phyloP scores from a whole-genome alignment of 140 eudicot species.

The Erigeron philadelphicus region DNA sequence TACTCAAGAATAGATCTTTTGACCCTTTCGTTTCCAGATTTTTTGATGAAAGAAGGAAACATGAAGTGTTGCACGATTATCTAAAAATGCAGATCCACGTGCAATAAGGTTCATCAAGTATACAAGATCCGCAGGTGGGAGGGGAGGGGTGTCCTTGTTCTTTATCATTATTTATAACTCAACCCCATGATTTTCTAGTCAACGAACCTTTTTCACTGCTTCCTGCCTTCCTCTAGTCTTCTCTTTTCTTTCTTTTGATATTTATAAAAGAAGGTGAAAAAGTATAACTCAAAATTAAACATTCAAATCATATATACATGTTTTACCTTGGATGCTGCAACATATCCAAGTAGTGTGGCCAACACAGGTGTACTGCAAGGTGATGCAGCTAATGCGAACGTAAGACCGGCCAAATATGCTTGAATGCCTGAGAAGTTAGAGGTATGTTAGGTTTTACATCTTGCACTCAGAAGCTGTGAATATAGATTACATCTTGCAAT shows the following conservation, averaged over 20 bases:
- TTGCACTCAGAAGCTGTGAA: not conserved
- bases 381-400: slow-evolving; percentile 97
- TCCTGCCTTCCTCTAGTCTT: not conserved
- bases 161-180: too few relatives aligned
- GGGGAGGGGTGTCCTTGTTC: too few relatives aligned
- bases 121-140: too few relatives aligned
- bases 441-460: slow-evolving; percentile 3
- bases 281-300: too few relatives aligned
- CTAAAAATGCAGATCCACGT: too few relatives aligned
- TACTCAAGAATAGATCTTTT: too few relatives aligned
- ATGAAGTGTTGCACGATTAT: not conserved
- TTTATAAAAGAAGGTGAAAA: too few relatives aligned
- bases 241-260: not conserved
- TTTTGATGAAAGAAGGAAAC: not conserved
- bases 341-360: slow-evolving; percentile 89
- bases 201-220: not conserved
- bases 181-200: too few relatives aligned
- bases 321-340: slow-evolving; percentile 84
- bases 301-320: slow-evolving; percentile 5
- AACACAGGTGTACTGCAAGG: slow-evolving; percentile 99
- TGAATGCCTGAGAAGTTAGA: slow-evolving; percentile 66
- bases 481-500: not conserved
- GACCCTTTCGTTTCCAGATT: too few relatives aligned
- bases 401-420: slow-evolving; percentile 98
- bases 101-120: too few relatives aligned